Conservation (phyloP, 2,329 filamentous ascomycete species). For the Didymosphaeria variabile region DNA sequence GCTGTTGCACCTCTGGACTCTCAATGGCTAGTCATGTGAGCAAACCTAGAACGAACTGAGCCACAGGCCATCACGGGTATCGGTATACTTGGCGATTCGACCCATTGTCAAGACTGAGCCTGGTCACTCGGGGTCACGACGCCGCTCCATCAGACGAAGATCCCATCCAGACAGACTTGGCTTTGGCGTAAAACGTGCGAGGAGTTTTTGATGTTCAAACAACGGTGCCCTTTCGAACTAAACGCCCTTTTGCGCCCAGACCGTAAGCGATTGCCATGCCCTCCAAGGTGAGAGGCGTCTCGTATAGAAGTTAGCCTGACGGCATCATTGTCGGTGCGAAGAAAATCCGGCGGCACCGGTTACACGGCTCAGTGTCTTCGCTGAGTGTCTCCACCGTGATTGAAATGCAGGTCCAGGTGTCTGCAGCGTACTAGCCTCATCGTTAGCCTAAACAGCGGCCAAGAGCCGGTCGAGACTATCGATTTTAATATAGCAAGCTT, state of each 20-base stretch:
- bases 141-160: neutral
- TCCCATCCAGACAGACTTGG: neutral
- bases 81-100: neutral
- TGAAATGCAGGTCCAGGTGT: neutral
- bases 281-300: neutral
- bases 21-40: neutral
- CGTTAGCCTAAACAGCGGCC: slow-evolving; percentile 2
- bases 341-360: neutral
- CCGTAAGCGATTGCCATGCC: neutral
- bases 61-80: neutral
- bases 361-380: slow-evolving; percentile 6
- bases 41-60: neutral
- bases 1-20: neutral
- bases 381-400: slow-evolving; percentile 3
- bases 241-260: too few species aligned
- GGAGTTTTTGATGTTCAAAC: neutral
- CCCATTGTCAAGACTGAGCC: neutral
- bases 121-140: neutral
- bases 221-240: neutral
- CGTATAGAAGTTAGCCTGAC: neutral
- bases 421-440: slow-evolving; percentile 5
- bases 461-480: slow-evolving; percentile 12
- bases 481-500: slow-evolving; percentile 9
- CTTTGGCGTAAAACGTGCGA: neutral
- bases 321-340: neutral